Evolutionary conservation across 495 filamentous ascomycete species (phyloP).

Genomic region (Penicillium samsonianum): DNA sequence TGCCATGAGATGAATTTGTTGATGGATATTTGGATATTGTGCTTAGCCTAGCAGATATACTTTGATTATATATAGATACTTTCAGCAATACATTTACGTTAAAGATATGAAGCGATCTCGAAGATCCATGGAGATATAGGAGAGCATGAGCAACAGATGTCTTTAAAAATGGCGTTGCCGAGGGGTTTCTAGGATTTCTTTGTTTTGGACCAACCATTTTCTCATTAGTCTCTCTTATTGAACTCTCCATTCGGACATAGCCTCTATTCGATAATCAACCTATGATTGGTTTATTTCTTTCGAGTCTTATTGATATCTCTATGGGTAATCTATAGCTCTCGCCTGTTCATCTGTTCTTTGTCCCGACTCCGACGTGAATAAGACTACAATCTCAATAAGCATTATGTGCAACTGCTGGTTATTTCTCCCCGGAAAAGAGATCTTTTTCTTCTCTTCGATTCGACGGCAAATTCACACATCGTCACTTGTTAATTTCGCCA

Average conservation of each 20-base stretch:
- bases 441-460: neutral
- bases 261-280: neutral
- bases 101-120: neutral
- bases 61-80: neutral
- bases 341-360: constrained; percentile 7
- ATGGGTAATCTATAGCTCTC: neutral
- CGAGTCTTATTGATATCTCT: constrained; percentile 4
- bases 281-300: neutral
- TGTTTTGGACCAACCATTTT: neutral
- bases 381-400: neutral
- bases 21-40: neutral
- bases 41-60: neutral
- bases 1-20: neutral
- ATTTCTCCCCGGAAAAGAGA: neutral
- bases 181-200: neutral
- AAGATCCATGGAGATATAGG: neutral
- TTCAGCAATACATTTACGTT: neutral
- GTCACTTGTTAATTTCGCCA: neutral
- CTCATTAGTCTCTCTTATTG: neutral
- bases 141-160: no score
- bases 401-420: neutral
- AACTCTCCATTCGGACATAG: neutral
- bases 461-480: neutral
- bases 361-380: neutral
- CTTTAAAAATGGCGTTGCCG: no score